Conservation (phyloP, 257 asterid species). For the Jacaranda copaia region DNA sequence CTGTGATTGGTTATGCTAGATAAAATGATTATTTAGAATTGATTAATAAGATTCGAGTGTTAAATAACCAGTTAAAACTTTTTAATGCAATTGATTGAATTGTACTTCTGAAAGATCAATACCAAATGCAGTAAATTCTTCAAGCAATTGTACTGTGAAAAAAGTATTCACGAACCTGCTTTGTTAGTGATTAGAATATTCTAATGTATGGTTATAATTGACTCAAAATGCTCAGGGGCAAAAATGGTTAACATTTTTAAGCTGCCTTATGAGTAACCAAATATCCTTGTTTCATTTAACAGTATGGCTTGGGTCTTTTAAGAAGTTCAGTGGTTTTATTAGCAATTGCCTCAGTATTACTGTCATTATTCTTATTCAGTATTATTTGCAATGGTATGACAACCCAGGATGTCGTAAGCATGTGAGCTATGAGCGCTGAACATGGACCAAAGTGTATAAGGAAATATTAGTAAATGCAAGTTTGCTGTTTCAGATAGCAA, state of each 20-base stretch:
- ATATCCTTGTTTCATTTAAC: neutral
- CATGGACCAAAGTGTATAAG: neutral
- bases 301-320: neutral
- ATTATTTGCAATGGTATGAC: neutral
- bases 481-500: conserved; percentile 1
- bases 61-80: neutral
- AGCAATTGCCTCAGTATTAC: neutral
- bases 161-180: conserved; percentile 4
- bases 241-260: neutral
- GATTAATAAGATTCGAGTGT: neutral
- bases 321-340: neutral
- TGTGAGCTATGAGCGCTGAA: neutral
- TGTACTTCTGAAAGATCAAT: neutral
- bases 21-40: neutral
- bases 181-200: neutral
- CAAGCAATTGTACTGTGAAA: neutral
- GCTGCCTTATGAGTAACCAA: neutral
- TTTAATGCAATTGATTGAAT: conserved; percentile 18
- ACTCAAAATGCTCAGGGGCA: neutral
- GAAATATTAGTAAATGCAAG: neutral
- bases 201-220: neutral
- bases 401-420: neutral
- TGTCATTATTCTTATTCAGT: neutral
- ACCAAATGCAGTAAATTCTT: neutral
- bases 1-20: neutral